A percentile compares a stretch with the other conserved stretches of the same genome.
phyloP scores from a whole-genome alignment of 1,139 yeast genomes.

The Diutina scorzettiae region DNA sequence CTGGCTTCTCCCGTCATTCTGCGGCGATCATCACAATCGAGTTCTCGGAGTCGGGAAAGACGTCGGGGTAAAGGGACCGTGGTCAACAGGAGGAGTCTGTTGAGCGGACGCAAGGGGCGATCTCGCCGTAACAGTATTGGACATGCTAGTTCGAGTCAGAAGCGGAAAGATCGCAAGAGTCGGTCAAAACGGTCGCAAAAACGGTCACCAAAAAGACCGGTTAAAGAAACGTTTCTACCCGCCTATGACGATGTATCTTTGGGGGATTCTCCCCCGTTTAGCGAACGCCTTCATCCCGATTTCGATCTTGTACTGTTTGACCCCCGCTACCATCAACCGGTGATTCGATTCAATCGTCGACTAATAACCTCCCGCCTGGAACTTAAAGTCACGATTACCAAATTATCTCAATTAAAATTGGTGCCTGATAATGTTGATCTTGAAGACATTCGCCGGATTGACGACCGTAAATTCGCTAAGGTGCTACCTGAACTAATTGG shows the following conservation, averaged over 20 bases:
- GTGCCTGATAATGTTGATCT: constrained; percentile 25
- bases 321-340: constrained; percentile 25
- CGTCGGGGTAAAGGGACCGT: background rate
- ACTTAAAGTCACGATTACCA: constrained; percentile 17
- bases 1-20: background rate
- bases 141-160: background rate
- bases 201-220: too few species aligned
- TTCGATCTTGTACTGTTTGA: constrained; percentile 31
- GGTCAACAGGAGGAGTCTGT: background rate
- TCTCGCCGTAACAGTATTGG: background rate
- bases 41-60: background rate
- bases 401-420: constrained; percentile 18
- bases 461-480: constrained; percentile 24
- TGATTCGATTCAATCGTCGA: constrained; percentile 24
- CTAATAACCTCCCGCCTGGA: constrained; percentile 19
- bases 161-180: too few species aligned
- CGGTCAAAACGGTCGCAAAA: too few species aligned
- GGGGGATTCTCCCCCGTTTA: constrained; percentile 28
- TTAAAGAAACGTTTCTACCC: background rate
- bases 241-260: constrained; percentile 5
- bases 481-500: constrained; percentile 19
- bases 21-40: background rate
- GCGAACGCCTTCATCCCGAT: constrained; percentile 22
- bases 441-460: constrained; percentile 28
- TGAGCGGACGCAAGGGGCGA: background rate